Conservation (phyloP, 495 filamentous ascomycete species). For the Penicillium cataractarum region DNA sequence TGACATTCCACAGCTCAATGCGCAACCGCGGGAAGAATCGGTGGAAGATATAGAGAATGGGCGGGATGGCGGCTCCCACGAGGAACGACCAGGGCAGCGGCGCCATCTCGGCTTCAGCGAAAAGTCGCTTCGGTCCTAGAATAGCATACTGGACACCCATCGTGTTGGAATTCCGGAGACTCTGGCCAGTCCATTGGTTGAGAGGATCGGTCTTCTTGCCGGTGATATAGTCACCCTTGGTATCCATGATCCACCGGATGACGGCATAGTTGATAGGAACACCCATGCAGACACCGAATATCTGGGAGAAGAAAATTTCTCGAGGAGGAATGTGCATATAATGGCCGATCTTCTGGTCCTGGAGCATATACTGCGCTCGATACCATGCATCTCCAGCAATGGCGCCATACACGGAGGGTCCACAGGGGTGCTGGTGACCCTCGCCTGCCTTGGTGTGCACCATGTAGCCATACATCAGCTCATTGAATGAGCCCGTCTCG, state of each 20-base stretch:
- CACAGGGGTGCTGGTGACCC: conserved; percentile 53
- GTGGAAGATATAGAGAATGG: conserved; percentile 52
- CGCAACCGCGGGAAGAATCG: conserved; percentile 51
- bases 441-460: conserved; percentile 47
- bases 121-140: conserved; percentile 56
- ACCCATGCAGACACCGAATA: conserved; percentile 47
- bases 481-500: conserved; percentile 56
- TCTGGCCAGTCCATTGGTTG: conserved; percentile 61
- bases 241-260: conserved; percentile 49
- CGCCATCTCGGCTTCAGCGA: conserved; percentile 50
- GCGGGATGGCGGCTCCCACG: conserved; percentile 52
- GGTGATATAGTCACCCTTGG: conserved; percentile 56
- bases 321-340: conserved; percentile 53
- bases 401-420: conserved; percentile 54
- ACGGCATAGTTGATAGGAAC: conserved; percentile 50
- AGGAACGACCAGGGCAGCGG: conserved; percentile 60
- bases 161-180: conserved; percentile 47
- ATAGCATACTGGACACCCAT: conserved; percentile 59
- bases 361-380: conserved; percentile 53
- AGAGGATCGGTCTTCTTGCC: conserved; percentile 54
- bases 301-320: conserved; percentile 46
- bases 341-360: conserved; percentile 53
- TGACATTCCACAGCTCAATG: conserved; percentile 59
- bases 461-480: conserved; percentile 61
- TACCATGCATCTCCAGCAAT: conserved; percentile 58